These are phyloP conservation scores for Helicosporidium sp. DNA, from an alignment of 139 green algal species.

Conservation along the genomic window DNA sequence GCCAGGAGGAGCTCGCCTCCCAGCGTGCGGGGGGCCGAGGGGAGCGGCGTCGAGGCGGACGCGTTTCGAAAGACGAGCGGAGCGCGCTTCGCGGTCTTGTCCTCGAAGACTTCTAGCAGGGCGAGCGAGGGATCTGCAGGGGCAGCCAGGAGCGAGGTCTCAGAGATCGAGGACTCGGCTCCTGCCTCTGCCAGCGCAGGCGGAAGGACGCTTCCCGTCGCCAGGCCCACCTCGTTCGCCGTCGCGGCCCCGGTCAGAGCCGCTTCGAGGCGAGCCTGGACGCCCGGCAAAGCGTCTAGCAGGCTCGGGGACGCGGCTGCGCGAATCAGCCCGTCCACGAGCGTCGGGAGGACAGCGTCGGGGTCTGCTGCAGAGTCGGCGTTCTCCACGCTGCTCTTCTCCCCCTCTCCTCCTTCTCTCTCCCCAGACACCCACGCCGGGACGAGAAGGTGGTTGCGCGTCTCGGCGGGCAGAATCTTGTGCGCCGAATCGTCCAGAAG, in stretches of 20 bases:
- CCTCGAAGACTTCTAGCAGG: no score
- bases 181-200: background rate
- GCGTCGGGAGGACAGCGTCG: constrained; percentile 5
- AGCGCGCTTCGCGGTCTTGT: no score
- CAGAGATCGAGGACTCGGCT: no score
- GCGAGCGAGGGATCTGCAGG: no score
- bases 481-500: constrained; percentile 25
- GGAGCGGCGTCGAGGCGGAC: no score
- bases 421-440: no score
- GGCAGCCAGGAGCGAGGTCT: no score
- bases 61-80: no score
- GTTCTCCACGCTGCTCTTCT: no score
- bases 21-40: background rate
- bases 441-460: constrained; percentile 13
- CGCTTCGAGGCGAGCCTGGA: no score
- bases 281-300: no score
- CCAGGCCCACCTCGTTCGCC: background rate
- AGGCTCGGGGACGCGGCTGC: background rate
- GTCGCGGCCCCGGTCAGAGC: background rate
- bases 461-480: constrained; percentile 13
- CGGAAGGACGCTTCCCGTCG: background rate
- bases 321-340: constrained; percentile 6
- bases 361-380: background rate
- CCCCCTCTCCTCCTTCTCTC: no score
- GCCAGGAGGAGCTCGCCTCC: background rate